Evolutionary conservation across 2,329 filamentous ascomycete species (phyloP), one percentile per base, ranked within the genome.

Genomic region (Verticillium tricorpus): DNA sequence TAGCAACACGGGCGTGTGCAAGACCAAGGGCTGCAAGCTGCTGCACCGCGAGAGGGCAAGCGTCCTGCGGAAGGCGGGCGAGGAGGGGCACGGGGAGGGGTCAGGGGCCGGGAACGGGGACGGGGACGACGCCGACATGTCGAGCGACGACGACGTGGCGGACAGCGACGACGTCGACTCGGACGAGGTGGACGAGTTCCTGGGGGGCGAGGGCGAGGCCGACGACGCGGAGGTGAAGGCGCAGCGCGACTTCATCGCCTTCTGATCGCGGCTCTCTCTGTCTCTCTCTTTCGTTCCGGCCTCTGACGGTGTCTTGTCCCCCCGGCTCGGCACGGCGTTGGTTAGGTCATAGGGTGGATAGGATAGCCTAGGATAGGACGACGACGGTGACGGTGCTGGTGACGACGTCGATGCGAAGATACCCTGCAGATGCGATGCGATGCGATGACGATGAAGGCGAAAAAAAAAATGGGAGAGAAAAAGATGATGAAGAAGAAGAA

Each of bases 31-130:
- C 67, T 98, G 94, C 81, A 90, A 89, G 73, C 84, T 97, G 60
- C 90, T 88, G 63, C 95, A 99, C 78, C 87, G 94, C 73, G 91
- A 95, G 78, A 88, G 91, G 77, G 93, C 93, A 73, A 93, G 91
- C 80, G 81, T 89, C 72, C 83, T 89, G 70, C 90, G 92, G 71
- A 88, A 89, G 74, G 39, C 57, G 17, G 45, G 17, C 32, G 17
- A 45, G 71, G 77, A 67, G 61, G 70, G 70, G 64, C 75, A 73
- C 60, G 70, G 71, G 61, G 82, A 83, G 54, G 81, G 85, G 65
- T 4, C 2, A 19, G 17, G 28, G 71, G 77, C 67, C 61, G 70
- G 70, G 64, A 75, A 73, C 60, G 70, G 71, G 61, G 82, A 83
- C 55, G 81, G 85, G 65, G 28, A 28, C 28, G 82, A 83, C 72